Evolutionary conservation across 768 basidiomycete species (phyloP), one percentile per base, ranked within the genome.

Genomic region (Tulasnella sp.): DNA sequence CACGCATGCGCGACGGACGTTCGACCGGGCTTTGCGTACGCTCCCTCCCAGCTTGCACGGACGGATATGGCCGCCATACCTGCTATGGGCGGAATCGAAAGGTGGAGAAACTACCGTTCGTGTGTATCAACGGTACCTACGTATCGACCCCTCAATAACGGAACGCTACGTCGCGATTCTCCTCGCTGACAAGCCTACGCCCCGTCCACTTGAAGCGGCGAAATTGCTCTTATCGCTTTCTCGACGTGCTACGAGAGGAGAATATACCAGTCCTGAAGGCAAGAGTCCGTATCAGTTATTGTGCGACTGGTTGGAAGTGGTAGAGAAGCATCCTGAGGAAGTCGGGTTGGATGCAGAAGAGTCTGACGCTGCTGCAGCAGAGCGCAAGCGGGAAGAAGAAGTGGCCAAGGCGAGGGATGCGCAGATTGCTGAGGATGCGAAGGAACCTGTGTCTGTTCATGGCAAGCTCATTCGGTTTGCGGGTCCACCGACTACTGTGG

Each of bases 211-310:
- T 25, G 90, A 94, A 68, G 92, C 94, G 1, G 89, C 91, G 4
- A 99, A 99, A 67, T 76, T 94, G 14, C 74, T 96, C 21, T 75
- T 99, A 27, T 77, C 79, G 2, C 70, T 98, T 57, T 88, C 90
- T 27, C 78, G 91, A 52, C 85, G 85, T 65, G 89, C 94, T 2
- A 76, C 84, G 0, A 75, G 79, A 37, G 92, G 91, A 23, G 80
- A 83, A 59, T 97, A 96, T 65, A 74, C 73, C 12, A 90, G 88
- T 58, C 82, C 88, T 0, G 92, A 97, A 67, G 87, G 86, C 48
- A 97, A 97, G 71, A 93, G 91, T 59, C 84, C 94, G 0, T 97
- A 96, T 65, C 92, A 97, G 65, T 75, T 98, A 3, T 79, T 99
- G 19, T 82, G 82, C 52, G 89, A 96, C 61, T 98, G 86, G 76